phyloP scores from a whole-genome alignment of 2,329 filamentous ascomycete genomes.

The Pseudogymnoascus sp. region DNA sequence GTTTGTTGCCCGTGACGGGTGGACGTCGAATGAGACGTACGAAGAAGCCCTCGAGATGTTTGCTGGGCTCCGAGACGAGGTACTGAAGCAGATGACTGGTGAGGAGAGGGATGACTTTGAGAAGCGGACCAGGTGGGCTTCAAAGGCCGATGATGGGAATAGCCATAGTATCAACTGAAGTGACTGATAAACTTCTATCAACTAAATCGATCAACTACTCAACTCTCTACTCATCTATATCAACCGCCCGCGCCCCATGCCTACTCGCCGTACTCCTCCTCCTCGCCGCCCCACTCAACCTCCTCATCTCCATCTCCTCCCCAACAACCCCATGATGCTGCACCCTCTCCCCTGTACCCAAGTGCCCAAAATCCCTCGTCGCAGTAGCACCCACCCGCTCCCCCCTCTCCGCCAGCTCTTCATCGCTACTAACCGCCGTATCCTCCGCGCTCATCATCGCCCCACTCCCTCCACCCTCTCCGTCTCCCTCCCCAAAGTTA shows the following conservation, averaged over 20 bases:
- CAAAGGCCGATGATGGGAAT: neutral
- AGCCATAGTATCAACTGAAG: neutral
- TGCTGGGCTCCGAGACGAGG: slow-evolving; percentile 26
- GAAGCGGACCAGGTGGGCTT: slow-evolving; percentile 25
- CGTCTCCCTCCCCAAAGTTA: slow-evolving; percentile 31
- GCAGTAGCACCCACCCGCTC: slow-evolving; percentile 11
- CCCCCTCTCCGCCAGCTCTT: slow-evolving; percentile 22
- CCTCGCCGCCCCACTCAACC: slow-evolving; percentile 12
- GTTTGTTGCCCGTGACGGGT: slow-evolving; percentile 31
- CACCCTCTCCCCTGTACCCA: neutral
- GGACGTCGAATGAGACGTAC: slow-evolving; percentile 30
- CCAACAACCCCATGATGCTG: slow-evolving; percentile 33
- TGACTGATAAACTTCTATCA: neutral
- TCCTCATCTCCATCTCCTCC: slow-evolving; percentile 17
- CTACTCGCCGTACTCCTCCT: slow-evolving; percentile 14
- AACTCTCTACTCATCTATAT: neutral
- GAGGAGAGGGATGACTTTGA: slow-evolving; percentile 28
- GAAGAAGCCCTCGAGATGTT: slow-evolving; percentile 30
- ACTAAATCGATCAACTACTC: neutral
- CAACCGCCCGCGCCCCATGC: slow-evolving; percentile 5
- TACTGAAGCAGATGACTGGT: slow-evolving; percentile 25
- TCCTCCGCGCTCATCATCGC: slow-evolving; percentile 12
- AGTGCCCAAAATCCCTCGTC: slow-evolving; percentile 9
- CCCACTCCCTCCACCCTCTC: slow-evolving; percentile 14
- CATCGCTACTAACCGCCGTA: slow-evolving; percentile 17